Percentiles rank a stretch among this genome's conserved stretches.
Evolutionary conservation across 2,329 filamentous ascomycete species (phyloP).

Genomic region (Lanzia echinophila): DNA sequence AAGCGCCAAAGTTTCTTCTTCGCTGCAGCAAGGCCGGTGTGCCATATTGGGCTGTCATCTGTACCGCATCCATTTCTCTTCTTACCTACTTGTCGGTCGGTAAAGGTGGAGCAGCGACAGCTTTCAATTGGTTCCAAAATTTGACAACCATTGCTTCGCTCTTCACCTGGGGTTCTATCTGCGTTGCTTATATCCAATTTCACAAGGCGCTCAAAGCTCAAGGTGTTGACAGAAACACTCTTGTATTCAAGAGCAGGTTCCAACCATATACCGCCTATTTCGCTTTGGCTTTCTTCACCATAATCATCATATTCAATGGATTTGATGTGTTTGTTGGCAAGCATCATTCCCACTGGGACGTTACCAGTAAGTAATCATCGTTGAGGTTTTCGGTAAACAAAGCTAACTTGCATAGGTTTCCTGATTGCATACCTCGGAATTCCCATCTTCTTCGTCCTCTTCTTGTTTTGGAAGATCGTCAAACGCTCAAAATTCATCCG

Average conservation of each 20-base stretch:
- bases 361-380: constrained; percentile 39
- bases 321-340: constrained; percentile 69
- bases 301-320: constrained; percentile 70
- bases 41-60: constrained; percentile 60
- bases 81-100: constrained; percentile 64
- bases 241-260: constrained; percentile 63
- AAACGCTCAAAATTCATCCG: constrained; percentile 48
- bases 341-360: constrained; percentile 49
- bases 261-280: constrained; percentile 68
- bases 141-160: constrained; percentile 68
- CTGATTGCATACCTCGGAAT: constrained; percentile 71
- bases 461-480: constrained; percentile 63
- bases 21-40: constrained; percentile 59
- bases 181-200: constrained; percentile 66
- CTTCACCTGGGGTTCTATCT: constrained; percentile 65
- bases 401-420: constrained; percentile 63
- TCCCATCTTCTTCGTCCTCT: constrained; percentile 62
- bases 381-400: not conserved
- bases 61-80: constrained; percentile 61
- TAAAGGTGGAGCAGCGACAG: constrained; percentile 41
- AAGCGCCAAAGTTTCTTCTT: constrained; percentile 54
- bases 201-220: constrained; percentile 62
- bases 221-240: constrained; percentile 55
- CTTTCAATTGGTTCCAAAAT: constrained; percentile 39
- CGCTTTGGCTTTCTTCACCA: constrained; percentile 52